These are phyloP conservation scores for Pseudoturritis turrita DNA, from an alignment of 345 rosid species.

Conservation along the genomic window DNA sequence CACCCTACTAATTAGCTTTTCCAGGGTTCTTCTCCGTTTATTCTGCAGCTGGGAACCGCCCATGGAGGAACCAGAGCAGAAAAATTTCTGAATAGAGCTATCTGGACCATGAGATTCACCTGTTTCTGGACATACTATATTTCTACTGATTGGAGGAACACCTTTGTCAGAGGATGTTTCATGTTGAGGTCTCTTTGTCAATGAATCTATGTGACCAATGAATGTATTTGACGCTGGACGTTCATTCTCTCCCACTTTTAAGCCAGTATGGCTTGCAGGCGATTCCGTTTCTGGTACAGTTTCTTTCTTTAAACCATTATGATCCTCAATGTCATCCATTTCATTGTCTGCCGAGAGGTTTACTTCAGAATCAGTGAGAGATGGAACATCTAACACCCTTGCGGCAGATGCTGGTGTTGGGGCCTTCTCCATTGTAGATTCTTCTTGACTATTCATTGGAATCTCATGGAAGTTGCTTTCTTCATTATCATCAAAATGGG, in stretches of 20 bases:
- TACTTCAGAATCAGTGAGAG: constrained; percentile 24
- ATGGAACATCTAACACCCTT: constrained; percentile 19
- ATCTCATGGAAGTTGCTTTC: constrained; percentile 26
- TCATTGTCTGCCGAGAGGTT: constrained; percentile 15
- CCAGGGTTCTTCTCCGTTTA: constrained; percentile 47
- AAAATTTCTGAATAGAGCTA: constrained; percentile 21
- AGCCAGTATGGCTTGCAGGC: constrained; percentile 20
- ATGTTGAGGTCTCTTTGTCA: constrained; percentile 17
- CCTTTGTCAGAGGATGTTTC: constrained; percentile 6
- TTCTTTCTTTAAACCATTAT: constrained; percentile 13
- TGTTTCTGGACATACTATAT: constrained; percentile 30
- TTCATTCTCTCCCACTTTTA: constrained; percentile 29
- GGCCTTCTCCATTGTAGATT: constrained; percentile 18
- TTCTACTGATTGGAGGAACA: constrained; percentile 8
- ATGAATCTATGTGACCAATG: constrained; percentile 6
- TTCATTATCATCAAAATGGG: constrained; percentile 39
- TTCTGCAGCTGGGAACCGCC: constrained; percentile 38
- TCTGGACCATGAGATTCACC: constrained; percentile 22
- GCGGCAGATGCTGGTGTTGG: constrained; percentile 19
- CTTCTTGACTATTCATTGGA: constrained; percentile 19
- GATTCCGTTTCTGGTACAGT: constrained; percentile 18
- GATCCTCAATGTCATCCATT: constrained; percentile 27
- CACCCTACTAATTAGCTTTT: constrained; percentile 15
- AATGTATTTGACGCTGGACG: constrained; percentile 14
- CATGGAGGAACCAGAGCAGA: constrained; percentile 22